Base-by-base conservation (phyloP, 192 early-diverging fungal genomes). In the Backusella circina region DNA sequence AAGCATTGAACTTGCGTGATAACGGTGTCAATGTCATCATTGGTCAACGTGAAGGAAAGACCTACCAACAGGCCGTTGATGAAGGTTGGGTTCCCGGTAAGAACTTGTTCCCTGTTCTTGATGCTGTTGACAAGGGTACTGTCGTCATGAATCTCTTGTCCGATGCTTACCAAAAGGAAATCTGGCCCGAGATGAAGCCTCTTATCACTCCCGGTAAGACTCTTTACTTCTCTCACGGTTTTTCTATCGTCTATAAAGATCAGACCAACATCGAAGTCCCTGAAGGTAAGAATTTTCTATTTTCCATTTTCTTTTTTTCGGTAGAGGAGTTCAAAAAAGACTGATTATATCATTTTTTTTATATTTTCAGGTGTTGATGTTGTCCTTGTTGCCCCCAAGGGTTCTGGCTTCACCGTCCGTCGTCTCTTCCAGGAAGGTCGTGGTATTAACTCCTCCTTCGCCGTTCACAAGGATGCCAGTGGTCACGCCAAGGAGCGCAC, bases 151-250 rank as follows among this genome's bases (percentile, higher is more conserved):
- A 96, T 90, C 87, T 99, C 78, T 88, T 99, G 0, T 97, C 96
- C 1, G 97, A 99, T 87, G 97, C 97, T 39, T 94, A 90, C 44
- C 97, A 99, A 88, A 94, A 90, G 87, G 93, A 93, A 71, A 87
- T 91, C 78, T 99, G 97, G 96, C 83, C 86, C 80, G 80, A 90
- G 66, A 89, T 99, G 84, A 91, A 91, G 86, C 93, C 93, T 35
- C 91, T 90, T 82, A 80, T 99, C 72, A 97, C 95, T 72, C 93
- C 93, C 72, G 97, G 97, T 82, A 99, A 99, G 90, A 98, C 97
- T 12, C 92, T 99, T 47, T 99, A 97, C 89, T 99, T 99, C 80
- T 96, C 95, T 70, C 96, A 97, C 89, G 96, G 96, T 65, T 99
- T 99, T 83, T 92, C 92, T 73, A 91, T 99, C 74, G 92, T 97